Evolutionary conservation across 2,329 filamentous ascomycete genomes (phyloP), one percentile per base, ranked within the genome.

Genomic region (Biscogniauxia sp.): DNA sequence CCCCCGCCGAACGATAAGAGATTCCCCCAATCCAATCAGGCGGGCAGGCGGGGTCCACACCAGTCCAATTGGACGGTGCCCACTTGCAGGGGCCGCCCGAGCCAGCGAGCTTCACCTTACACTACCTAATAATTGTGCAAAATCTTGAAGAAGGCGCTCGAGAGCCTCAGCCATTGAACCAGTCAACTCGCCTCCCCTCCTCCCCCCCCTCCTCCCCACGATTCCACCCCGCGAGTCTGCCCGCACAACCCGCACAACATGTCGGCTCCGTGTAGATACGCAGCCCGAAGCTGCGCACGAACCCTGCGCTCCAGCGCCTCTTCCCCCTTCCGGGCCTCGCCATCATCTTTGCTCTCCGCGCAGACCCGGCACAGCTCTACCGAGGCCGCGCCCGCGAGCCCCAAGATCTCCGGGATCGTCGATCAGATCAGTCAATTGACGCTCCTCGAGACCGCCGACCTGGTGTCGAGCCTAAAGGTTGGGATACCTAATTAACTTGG

Each of bases 341-440:
- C 75, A 51, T 73, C 78, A 54, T 71, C 78, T 64, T 65, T 80
- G 58, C 79, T 78, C 59, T 73, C 77, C 51, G 74, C 77, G 66
- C 75, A 86, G 74, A 87, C 90, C 80, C 88, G 95, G 85, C 93
- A 92, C 90, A 91, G 95, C 79, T 94, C 92, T 65, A 93, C 92
- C 70, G 90, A 93, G 71, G 87, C 86, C 60, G 82, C 82, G 13
- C 28, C 61, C 70, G 78, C 82, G 64, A 96, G 91, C 80, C 93
- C 95, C 65, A 99, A 99, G 86, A 97, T 99, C 72, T 79, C 88
- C 70, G 87, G 86, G 62, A 99, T 99, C 74, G 95, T 99, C 73
- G 93, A 99, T 77, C 93, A 99, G 80, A 99, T 99, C 78, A 96
- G 94, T 80, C 89, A 95, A 86, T 89, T 99, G 85, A 99, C 93